Conservation (phyloP, 2,329 filamentous ascomycete genomes). For the Aureobasidium sp. region DNA sequence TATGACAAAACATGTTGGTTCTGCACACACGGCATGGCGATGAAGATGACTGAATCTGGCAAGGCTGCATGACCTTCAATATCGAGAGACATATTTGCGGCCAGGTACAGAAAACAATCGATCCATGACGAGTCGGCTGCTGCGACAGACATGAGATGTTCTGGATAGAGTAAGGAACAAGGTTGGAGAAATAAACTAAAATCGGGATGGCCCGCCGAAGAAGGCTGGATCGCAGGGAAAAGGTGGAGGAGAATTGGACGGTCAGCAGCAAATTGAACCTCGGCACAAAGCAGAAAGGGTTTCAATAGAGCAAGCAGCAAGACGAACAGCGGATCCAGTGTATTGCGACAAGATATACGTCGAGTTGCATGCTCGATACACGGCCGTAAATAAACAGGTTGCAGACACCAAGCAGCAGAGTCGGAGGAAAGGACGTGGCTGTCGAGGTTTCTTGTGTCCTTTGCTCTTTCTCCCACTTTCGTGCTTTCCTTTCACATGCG, state of each 20-base stretch:
- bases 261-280: background rate
- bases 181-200: background rate
- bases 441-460: background rate
- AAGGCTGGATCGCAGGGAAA: background rate
- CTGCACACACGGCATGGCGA: background rate
- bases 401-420: background rate
- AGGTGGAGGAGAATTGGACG: background rate
- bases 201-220: background rate
- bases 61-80: background rate
- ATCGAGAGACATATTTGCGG: background rate
- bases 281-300: background rate
- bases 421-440: background rate
- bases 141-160: slow-evolving; percentile 3
- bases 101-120: background rate
- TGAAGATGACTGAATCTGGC: background rate
- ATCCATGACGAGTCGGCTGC: background rate
- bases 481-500: slow-evolving; percentile 15
- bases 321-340: background rate
- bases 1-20: background rate
- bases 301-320: background rate
- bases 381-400: background rate
- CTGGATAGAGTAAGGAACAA: background rate
- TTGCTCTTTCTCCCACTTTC: slow-evolving; percentile 7
- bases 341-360: background rate
- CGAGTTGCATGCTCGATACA: background rate